Conservation (phyloP, 2,329 filamentous ascomycete species). For the Aspergillus tamarii region DNA sequence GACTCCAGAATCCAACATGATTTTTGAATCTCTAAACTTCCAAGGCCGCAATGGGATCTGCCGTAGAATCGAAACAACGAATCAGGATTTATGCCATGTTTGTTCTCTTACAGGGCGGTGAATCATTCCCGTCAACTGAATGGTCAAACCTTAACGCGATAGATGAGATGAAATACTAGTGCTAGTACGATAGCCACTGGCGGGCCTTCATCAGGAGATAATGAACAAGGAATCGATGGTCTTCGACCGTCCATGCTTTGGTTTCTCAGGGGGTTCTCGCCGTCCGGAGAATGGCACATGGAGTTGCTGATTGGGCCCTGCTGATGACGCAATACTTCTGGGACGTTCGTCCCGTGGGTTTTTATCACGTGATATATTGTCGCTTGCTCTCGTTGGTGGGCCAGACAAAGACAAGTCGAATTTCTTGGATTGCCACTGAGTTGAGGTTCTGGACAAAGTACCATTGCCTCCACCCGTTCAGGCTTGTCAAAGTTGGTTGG, state of each 20-base stretch:
- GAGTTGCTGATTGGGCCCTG: constrained; percentile 18
- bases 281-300: constrained; percentile 13
- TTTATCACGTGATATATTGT: constrained; percentile 18
- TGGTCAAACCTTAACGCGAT: constrained; percentile 4
- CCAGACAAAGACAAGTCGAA: constrained; percentile 6
- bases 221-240: constrained; percentile 1
- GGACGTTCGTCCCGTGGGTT: constrained; percentile 13
- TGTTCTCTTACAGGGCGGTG: constrained; percentile 19
- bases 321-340: constrained; percentile 26
- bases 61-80: constrained; percentile 9
- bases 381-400: constrained; percentile 10
- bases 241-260: constrained; percentile 2
- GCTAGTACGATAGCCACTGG: background rate
- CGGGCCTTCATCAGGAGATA: constrained; percentile 7
- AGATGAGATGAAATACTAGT: background rate
- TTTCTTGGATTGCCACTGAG: constrained; percentile 19
- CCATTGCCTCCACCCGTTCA: background rate
- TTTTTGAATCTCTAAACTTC: background rate
- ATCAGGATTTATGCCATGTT: constrained; percentile 12
- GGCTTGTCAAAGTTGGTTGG: background rate
- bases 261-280: constrained; percentile 18
- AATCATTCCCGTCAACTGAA: constrained; percentile 2
- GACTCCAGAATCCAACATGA: constrained; percentile 3
- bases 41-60: constrained; percentile 13
- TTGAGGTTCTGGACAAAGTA: constrained; percentile 8